A percentile compares a stretch with the other conserved stretches of the same genome.
phyloP scores from a whole-genome alignment of 805 yeast species.

The Schizosaccharomyces japonicus region DNA sequence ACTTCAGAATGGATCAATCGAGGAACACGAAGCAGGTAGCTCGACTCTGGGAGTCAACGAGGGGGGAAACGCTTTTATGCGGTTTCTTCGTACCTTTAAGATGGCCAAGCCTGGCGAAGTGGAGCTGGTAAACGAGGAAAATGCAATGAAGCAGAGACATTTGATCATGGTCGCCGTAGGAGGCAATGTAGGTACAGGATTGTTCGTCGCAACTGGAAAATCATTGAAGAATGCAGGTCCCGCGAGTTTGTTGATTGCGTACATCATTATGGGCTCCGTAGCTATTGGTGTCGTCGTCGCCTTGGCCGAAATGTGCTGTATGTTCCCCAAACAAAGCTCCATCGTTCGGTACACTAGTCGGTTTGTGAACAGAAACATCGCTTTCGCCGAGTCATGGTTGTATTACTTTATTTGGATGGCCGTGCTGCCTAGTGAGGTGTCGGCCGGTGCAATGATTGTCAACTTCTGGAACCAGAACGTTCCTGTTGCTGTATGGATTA shows the following conservation, averaged over 20 bases:
- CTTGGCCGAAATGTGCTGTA: slow-evolving; percentile 46
- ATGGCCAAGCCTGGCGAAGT: too few relatives aligned
- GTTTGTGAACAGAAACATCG: slow-evolving; percentile 39
- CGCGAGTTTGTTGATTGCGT: slow-evolving; percentile 34
- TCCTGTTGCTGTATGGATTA: slow-evolving; percentile 29
- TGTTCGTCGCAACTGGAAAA: slow-evolving; percentile 41
- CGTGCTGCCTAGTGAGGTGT: slow-evolving; percentile 38
- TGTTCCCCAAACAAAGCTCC: slow-evolving; percentile 33
- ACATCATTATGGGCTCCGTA: slow-evolving; percentile 35
- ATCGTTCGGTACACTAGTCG: slow-evolving; percentile 31
- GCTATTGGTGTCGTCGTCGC: slow-evolving; percentile 40
- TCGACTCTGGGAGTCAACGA: too few relatives aligned
- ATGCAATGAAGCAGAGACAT: slow-evolving; percentile 51
- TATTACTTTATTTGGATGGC: slow-evolving; percentile 38
- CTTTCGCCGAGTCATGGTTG: slow-evolving; percentile 44
- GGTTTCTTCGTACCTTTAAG: too few relatives aligned
- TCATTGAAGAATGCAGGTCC: slow-evolving; percentile 29
- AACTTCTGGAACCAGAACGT: slow-evolving; percentile 27
- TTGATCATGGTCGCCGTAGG: slow-evolving; percentile 48
- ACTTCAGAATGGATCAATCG: too few relatives aligned
- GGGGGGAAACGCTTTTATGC: too few relatives aligned
- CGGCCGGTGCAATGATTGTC: slow-evolving; percentile 32
- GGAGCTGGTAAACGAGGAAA: too few relatives aligned
- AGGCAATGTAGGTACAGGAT: slow-evolving; percentile 50
- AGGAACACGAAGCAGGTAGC: too few relatives aligned